Percentiles rank a stretch among this genome's conserved stretches.
phyloP scores from a whole-genome alignment of 169 alveolate species.

The Plasmodium inui region DNA sequence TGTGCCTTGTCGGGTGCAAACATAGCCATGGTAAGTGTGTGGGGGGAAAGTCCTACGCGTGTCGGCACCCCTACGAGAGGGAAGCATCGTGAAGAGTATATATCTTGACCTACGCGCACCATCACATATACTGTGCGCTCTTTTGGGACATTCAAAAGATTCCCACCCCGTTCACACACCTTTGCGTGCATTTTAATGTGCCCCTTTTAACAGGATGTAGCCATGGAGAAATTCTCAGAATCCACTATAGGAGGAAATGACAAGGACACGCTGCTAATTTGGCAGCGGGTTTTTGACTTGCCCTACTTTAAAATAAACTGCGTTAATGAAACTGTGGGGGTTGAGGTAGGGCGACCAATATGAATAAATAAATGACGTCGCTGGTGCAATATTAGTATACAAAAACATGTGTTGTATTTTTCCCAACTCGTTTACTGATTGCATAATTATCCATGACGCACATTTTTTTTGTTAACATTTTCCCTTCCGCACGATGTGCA shows the following conservation, averaged over 20 bases:
- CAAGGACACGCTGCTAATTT: conserved; percentile 84
- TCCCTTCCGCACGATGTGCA: background rate
- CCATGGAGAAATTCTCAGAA: conserved; percentile 93
- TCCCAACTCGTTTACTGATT: no score
- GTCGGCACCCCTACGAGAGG: background rate
- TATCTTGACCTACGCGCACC: background rate
- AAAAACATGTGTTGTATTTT: background rate
- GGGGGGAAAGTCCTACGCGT: background rate
- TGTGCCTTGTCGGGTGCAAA: conserved; percentile 91
- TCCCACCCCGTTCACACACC: background rate
- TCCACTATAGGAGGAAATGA: conserved; percentile 93
- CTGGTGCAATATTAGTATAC: background rate
- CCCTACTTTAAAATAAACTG: conserved; percentile 91
- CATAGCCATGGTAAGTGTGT: conserved; percentile 87
- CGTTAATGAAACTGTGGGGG: conserved; percentile 92
- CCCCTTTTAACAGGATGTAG: conserved; percentile 84
- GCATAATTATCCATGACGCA: background rate
- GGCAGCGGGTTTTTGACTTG: conserved; percentile 91
- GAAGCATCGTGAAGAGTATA: background rate
- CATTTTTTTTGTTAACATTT: background rate
- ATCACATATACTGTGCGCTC: background rate
- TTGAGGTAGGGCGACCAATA: conserved; percentile 80
- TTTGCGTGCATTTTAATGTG: background rate
- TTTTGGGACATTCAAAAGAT: background rate
- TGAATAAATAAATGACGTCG: background rate